Conservation (phyloP, 805 yeast species). For the Sugiyamaella lignohabitans region DNA sequence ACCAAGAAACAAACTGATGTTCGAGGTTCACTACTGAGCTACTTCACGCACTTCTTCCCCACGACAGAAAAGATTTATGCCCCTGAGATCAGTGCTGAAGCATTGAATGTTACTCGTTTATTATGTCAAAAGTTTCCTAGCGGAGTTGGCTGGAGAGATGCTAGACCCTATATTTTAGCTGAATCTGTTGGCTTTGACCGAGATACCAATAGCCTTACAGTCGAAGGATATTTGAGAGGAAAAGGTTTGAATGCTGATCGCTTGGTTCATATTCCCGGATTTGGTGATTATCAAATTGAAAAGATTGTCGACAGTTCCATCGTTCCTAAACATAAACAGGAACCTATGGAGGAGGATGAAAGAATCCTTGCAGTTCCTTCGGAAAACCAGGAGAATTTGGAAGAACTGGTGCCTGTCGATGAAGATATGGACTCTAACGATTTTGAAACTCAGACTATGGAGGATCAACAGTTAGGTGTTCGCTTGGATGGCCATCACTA, state of each 20-base stretch:
- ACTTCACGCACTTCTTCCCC: conserved; percentile 72
- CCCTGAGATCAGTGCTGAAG: conserved; percentile 61
- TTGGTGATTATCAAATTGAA: conserved; percentile 80
- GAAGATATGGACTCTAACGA: conserved; percentile 30
- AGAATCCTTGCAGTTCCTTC: conserved; percentile 25
- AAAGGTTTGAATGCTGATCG: conserved; percentile 69
- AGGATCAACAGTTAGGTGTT: conserved; percentile 37
- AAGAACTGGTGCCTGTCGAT: conserved; percentile 23
- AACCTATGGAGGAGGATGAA: conserved; percentile 24
- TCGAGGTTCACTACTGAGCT: conserved; percentile 56
- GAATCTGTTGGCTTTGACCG: conserved; percentile 48
- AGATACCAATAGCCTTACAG: conserved; percentile 37
- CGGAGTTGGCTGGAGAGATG: conserved; percentile 84
- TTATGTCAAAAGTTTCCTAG: conserved; percentile 84
- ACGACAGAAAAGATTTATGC: conserved; percentile 70
- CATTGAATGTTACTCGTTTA: conserved; percentile 63
- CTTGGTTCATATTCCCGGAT: conserved; percentile 78
- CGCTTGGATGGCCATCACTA: conserved; percentile 53
- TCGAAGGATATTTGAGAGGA: conserved; percentile 86
- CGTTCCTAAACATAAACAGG: background rate
- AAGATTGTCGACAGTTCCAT: conserved; percentile 42
- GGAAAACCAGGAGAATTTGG: conserved; percentile 27
- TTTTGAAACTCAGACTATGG: conserved; percentile 12
- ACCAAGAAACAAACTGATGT: conserved; percentile 70
- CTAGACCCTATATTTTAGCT: conserved; percentile 82